phyloP scores from a whole-genome alignment of 345 rosid species.

The Arabis hirsuta region DNA sequence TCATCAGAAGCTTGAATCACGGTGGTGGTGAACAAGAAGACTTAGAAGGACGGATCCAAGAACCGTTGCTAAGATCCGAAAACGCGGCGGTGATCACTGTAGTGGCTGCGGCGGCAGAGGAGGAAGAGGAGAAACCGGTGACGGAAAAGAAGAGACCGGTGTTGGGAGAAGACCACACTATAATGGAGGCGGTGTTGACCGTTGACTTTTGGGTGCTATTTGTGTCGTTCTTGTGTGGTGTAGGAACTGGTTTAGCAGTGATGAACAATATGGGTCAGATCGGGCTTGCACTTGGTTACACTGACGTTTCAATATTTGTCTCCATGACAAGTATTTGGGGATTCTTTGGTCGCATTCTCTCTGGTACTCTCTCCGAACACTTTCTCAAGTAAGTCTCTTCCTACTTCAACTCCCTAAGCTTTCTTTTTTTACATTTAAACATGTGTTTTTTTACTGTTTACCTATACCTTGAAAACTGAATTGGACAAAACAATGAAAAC shows the following conservation, averaged over 20 bases:
- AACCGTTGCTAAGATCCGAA: constrained; percentile 58
- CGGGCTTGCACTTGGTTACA: constrained; percentile 85
- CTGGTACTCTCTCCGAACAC: constrained; percentile 83
- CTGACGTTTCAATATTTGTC: constrained; percentile 81
- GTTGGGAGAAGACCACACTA: constrained; percentile 89
- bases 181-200: constrained; percentile 64
- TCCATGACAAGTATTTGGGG: constrained; percentile 93
- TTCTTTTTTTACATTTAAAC: not conserved
- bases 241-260: constrained; percentile 86
- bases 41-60: constrained; percentile 48
- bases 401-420: not conserved
- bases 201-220: constrained; percentile 88
- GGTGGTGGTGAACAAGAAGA: constrained; percentile 35
- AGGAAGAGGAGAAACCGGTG: constrained; percentile 2
- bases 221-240: constrained; percentile 81
- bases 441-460: no score
- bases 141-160: constrained; percentile 52
- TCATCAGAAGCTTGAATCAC: constrained; percentile 45
- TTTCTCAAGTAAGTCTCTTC: constrained; percentile 65
- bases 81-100: not conserved
- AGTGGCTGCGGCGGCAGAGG: constrained; percentile 1
- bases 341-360: constrained; percentile 82
- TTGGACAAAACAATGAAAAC: no score
- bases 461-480: no score
- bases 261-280: constrained; percentile 96